Evolutionary conservation across 768 basidiomycete genomes (phyloP), one percentile per base, ranked within the genome.

Genomic region (Lentinula aciculospora): DNA sequence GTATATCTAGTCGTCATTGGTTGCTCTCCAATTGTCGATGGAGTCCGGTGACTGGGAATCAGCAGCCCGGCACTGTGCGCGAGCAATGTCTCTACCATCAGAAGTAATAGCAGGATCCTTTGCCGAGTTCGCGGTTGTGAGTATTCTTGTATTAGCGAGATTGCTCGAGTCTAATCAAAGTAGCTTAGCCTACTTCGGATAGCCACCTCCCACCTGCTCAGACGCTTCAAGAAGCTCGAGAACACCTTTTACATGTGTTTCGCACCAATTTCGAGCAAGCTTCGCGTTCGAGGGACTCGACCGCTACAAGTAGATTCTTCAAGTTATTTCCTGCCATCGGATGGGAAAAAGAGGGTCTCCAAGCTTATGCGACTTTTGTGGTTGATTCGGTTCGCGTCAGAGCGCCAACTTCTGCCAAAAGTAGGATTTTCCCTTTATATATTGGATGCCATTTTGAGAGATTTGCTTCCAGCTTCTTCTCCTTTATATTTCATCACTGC

Each of bases 251-350:
- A 10, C 71, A 78, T 10, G 82, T 89, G 34, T 98, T 98, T 71
- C 79, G 79, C 31, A 75, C 74, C n/a, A 82, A 88, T 51, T 99
- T 99, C 67, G 81, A 85, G 42, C 77, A 85, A 56, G 97, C 96
- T 1, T 92, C 93, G 4, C 78, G 76, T 21, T 80, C 83, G 13
- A 82, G 91, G 27, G 93, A 98, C 71, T 88, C 94, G 25, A 86
- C 86, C 13, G 86, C 87, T 0, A 94, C 91, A 1, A 94, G 87
- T 64, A 85, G 97, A 12, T 98, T 91, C 73, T 99, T 99, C 80
- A 94, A 98, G 69, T 77, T 99, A 2, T 99, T 98, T 70, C 97
- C 97, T 3, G 86, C 86, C 3, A 94, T 99, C 53, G 94, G 93
- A 5, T 97, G 93, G 81, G 94, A 98, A 70, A 74, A 78, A 9